phyloP scores from a whole-genome alignment of 2,329 filamentous ascomycete species.

The Parastagonospora nodorum region DNA sequence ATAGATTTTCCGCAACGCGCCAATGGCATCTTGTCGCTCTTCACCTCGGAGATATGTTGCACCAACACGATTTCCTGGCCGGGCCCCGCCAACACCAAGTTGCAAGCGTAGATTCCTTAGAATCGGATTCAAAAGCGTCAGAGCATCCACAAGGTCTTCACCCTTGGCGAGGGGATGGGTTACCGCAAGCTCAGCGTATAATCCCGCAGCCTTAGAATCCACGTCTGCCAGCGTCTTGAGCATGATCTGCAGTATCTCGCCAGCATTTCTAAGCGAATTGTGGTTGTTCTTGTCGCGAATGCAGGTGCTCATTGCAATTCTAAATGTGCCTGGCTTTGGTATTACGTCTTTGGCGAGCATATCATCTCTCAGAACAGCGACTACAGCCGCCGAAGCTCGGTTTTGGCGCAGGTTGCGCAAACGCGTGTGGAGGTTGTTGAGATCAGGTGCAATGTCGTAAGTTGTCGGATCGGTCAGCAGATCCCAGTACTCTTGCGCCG shows the following conservation, averaged over 20 bases:
- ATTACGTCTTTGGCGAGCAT: conserved; percentile 32
- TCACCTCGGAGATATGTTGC: conserved; percentile 19
- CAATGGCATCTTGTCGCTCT: conserved; percentile 32
- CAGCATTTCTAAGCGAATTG: conserved; percentile 69
- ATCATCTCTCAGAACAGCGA: conserved; percentile 60
- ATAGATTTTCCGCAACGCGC: conserved; percentile 33
- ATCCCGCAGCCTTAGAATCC: conserved; percentile 34
- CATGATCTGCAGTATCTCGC: conserved; percentile 62
- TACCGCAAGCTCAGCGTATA: conserved; percentile 38
- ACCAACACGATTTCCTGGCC: conserved; percentile 5
- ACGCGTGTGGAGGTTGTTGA: conserved; percentile 70
- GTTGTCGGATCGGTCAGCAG: conserved; percentile 62
- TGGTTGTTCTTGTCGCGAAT: conserved; percentile 76
- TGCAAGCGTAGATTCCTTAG: conserved; percentile 36
- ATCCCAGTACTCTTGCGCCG: conserved; percentile 80
- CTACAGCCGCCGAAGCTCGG: conserved; percentile 67
- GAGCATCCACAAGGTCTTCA: conserved; percentile 34
- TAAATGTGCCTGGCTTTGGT: conserved; percentile 61
- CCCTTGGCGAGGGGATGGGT: conserved; percentile 36
- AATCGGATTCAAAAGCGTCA: conserved; percentile 32
- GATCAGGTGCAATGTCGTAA: conserved; percentile 71
- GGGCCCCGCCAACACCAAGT: conserved; percentile 30
- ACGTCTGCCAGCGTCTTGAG: conserved; percentile 30
- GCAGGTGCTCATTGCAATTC: conserved; percentile 75
- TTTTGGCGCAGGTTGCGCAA: conserved; percentile 69